A percentile compares a stretch with the other conserved stretches of the same genome.
Evolutionary conservation across 768 basidiomycete genomes (phyloP).

Genomic region (Boletus pseudo-olivaceus): DNA sequence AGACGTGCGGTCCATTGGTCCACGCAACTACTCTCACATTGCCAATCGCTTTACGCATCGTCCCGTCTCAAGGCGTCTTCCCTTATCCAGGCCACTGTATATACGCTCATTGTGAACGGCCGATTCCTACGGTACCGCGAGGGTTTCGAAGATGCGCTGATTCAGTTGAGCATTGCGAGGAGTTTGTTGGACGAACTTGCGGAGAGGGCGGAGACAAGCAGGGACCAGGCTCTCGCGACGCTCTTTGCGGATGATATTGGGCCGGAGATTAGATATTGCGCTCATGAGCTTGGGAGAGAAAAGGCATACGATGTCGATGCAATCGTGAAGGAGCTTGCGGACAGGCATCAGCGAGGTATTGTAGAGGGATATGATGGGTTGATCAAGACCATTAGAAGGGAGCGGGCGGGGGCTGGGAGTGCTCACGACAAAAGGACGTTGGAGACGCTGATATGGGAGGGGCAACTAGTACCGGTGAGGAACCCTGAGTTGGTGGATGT

Average conservation of each 20-base stretch:
- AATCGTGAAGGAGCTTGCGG: constrained; percentile 63
- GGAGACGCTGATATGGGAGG: constrained; percentile 71
- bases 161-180: constrained; percentile 77
- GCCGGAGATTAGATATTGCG: constrained; percentile 89
- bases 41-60: constrained; percentile 56
- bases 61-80: constrained; percentile 53
- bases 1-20: constrained; percentile 78
- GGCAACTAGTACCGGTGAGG: constrained; percentile 75
- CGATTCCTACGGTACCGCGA: constrained; percentile 75
- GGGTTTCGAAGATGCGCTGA: constrained; percentile 70
- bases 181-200: constrained; percentile 68
- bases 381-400: constrained; percentile 46
- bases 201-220: constrained; percentile 58
- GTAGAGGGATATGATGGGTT: constrained; percentile 62
- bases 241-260: constrained; percentile 84
- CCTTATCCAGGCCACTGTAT: constrained; percentile 68
- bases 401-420: constrained; percentile 35
- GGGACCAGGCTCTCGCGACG: constrained; percentile 83
- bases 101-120: constrained; percentile 80
- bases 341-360: constrained; percentile 52
- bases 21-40: constrained; percentile 69
- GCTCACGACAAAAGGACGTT: constrained; percentile 52
- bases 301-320: constrained; percentile 81
- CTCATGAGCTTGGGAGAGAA: constrained; percentile 77
- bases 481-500: constrained; percentile 91